Base-by-base conservation (phyloP, 176 grass and related monocot species). In the Lolium perenne region DNA sequence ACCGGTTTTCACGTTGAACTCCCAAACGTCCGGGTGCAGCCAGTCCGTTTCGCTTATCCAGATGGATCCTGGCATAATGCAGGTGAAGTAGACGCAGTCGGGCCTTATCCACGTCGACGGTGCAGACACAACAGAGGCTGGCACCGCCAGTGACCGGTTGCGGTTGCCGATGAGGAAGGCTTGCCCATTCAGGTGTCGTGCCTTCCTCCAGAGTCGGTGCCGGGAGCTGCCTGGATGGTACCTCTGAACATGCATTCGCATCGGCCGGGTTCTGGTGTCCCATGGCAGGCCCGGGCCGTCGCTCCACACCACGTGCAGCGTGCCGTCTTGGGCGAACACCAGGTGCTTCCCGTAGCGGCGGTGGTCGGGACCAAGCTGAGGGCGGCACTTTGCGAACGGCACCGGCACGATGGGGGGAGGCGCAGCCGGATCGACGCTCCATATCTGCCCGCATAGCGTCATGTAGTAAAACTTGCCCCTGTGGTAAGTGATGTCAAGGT, bases 251-350 rank as follows among this genome's bases (percentile, higher is more conserved):
- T 25, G 38, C 53, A 83, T 46, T 25, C 21, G 80, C 68, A 59
- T 46, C 38, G 51, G 67, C 48, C 51, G 81, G 38, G 13, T 3
- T 16, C 32, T 35, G 32, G 32, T 35, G 32, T 35, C 32, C 32
- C 32, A 35, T 35, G 32, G 32, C 32, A 35, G 32, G 32, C 32
- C 32, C 32, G 65, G 50, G 35, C 51, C 20, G 66, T 82, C 80
- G 65, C 80, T 71, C 50, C 65, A 82, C 38, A 83, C 81, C n/a
- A 73, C 67, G 53, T 83, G 68, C 67, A 59, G 38, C 81, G 21
- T 10, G 50, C 67, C 81, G 13, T 74, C 71, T 23, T 74, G n/a
- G 71, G 46, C 49, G 71, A 74, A 49, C 12, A 49, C 45, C 5
- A 74, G 6, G 45, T 49, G 69, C 41, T 72, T 72, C n/a, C 71